Percentiles rank a stretch among this genome's conserved stretches.
These are phyloP conservation scores for Verticillium isaacii DNA, from an alignment of 2,329 filamentous ascomycete genomes.

Conservation along the genomic window DNA sequence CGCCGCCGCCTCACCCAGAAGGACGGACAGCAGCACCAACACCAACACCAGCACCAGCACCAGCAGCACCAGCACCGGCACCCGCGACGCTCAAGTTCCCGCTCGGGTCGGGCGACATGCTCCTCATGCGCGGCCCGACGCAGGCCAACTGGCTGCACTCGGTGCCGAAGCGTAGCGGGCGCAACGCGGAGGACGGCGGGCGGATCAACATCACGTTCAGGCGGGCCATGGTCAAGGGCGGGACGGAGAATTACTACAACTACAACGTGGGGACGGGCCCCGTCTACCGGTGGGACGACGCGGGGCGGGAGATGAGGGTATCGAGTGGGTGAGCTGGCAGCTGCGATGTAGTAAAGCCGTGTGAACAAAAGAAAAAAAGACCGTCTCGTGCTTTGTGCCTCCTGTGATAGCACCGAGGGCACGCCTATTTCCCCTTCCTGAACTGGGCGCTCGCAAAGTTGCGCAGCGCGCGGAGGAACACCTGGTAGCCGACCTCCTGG, in stretches of 20 bases:
- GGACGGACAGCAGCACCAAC: too few species aligned
- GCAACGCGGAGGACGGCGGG: constrained; percentile 56
- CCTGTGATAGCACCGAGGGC: too few species aligned
- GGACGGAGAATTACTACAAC: constrained; percentile 78
- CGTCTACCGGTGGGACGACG: constrained; percentile 63
- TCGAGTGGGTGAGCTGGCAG: constrained; percentile 11
- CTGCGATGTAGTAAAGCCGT: background rate
- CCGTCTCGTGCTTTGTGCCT: background rate
- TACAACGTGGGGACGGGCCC: constrained; percentile 73
- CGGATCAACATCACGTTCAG: constrained; percentile 77
- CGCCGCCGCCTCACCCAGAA: constrained; percentile 22
- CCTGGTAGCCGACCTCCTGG: constrained; percentile 84
- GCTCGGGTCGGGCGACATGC: constrained; percentile 68
- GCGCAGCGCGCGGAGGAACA: constrained; percentile 80
- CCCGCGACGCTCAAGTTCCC: constrained; percentile 37
- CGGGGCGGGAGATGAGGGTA: constrained; percentile 42
- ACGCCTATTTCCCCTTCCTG: constrained; percentile 70
- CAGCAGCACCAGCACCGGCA: too few species aligned
- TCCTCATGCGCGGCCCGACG: constrained; percentile 72
- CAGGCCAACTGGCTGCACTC: constrained; percentile 75
- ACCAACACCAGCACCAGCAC: too few species aligned
- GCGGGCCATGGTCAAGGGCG: constrained; percentile 63
- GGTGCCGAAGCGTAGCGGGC: constrained; percentile 68
- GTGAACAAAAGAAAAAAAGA: background rate
- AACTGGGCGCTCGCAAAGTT: constrained; percentile 86